Evolutionary conservation across 331 rosid species (phyloP).

Genomic region (Pyracantha coccinea): DNA sequence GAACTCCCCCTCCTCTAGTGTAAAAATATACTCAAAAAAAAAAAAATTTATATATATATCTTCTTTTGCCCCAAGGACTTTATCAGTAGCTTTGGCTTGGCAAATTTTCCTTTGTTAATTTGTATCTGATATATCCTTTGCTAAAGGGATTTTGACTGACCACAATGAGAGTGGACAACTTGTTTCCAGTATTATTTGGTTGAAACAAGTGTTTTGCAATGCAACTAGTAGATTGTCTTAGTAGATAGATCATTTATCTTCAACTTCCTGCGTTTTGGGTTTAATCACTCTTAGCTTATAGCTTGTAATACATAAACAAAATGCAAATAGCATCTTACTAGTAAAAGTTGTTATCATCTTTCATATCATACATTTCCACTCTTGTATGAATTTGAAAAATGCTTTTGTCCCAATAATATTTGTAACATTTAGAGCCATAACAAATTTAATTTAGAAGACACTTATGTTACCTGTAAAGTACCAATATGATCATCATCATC

Average conservation of each 20-base stretch:
- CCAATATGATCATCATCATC: neutral
- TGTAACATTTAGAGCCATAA: neutral
- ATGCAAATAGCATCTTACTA: neutral
- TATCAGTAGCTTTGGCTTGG: neutral
- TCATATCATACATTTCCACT: neutral
- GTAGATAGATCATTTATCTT: no score
- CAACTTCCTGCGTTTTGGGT: no score
- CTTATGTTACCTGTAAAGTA: neutral
- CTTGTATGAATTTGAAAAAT: neutral
- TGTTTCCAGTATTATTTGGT: neutral
- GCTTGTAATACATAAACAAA: no score
- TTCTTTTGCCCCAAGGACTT: conserved; percentile 3
- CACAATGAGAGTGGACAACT: neutral
- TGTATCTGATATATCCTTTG: neutral
- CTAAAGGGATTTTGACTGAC: neutral
- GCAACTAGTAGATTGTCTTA: no score
- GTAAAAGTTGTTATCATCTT: neutral
- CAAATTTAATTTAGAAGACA: neutral
- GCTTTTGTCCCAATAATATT: neutral
- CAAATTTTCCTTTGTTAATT: neutral
- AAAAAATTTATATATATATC: no score
- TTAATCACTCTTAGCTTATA: no score
- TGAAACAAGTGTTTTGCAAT: neutral
- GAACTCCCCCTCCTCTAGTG: no score
- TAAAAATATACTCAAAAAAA: no score